Base-by-base conservation (phyloP, 2,329 filamentous ascomycete genomes). In the Scopulariopsis brevicaulis region DNA sequence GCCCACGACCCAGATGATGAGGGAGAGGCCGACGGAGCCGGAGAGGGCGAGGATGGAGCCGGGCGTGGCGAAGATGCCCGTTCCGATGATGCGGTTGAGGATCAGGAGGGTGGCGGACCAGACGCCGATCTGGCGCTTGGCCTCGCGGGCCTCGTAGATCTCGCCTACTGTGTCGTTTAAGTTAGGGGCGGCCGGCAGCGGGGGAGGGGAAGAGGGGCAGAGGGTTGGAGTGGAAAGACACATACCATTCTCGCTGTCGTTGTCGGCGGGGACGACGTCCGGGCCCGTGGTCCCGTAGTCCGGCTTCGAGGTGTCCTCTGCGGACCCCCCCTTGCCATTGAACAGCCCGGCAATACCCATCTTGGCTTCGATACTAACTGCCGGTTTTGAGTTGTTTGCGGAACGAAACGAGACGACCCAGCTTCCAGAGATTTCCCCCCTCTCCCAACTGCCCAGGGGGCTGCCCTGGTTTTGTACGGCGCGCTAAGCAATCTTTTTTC, bases 61-160 rank as follows among this genome's bases (percentile, higher is more conserved):
- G 0, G 83, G 83, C 0, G 83, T 86, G 1, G 83, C 80, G 63
- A 86, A 86, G 68, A 87, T 86, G 61, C 84, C 83, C 12, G 82
- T 85, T 50, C 84, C 83, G 59, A 87, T 81, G 71, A 86, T 81
- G 59, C 82, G 79, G 71, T 85, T 85, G 68, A 85, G 79, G 66
- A 85, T 83, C 59, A 84, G 72, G 68, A 83, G 81, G 22, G 76
- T 70, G 22, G 82, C 81, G 5, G 77, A 79, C 53, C 74, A 68
- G 54, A 82, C 65, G 53, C 81, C 81, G 59, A 84, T 81, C 64
- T 82, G 76, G 46, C 79, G 74, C 63, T 80, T 80, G 59, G 72
- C 71, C 7, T 79, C 75, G 48, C 73, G 71, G 5, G 72, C 77
- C 53, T 68, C 54, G 37, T 73, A 67, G 46, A 74, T 66, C 37